These are phyloP conservation scores for Henckelia pumila DNA, from an alignment of 257 asterid genomes.

Conservation along the genomic window DNA sequence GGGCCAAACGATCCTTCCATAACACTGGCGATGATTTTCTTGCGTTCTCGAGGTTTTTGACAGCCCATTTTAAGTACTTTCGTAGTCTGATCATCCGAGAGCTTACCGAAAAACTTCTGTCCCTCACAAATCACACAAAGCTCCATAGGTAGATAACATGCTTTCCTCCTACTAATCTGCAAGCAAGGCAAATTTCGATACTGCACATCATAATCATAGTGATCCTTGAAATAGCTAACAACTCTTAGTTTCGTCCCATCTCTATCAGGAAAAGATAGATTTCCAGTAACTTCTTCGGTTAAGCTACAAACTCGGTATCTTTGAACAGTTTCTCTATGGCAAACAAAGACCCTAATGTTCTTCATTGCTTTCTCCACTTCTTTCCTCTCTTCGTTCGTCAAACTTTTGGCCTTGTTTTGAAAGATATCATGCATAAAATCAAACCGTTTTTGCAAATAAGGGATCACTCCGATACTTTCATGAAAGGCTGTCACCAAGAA, in stretches of 20 bases:
- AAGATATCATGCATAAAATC: slow-evolving; percentile 55
- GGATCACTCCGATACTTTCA: slow-evolving; percentile 84
- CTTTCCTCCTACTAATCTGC: slow-evolving; percentile 82
- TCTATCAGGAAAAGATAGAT: slow-evolving; percentile 71
- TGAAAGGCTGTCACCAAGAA: slow-evolving; percentile 92
- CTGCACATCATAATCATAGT: slow-evolving; percentile 70
- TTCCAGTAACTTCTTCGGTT: slow-evolving; percentile 63
- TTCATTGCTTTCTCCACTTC: slow-evolving; percentile 74
- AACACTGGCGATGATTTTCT: slow-evolving; percentile 61
- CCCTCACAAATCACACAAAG: slow-evolving; percentile 96
- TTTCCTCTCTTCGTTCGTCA: slow-evolving; percentile 55
- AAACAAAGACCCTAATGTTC: slow-evolving; percentile 82
- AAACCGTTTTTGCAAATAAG: slow-evolving; percentile 68
- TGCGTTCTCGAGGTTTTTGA: slow-evolving; percentile 72
- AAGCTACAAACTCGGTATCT: slow-evolving; percentile 70
- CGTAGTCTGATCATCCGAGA: slow-evolving; percentile 89
- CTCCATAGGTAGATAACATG: slow-evolving; percentile 95
- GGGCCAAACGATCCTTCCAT: slow-evolving; percentile 94
- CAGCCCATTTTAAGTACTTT: slow-evolving; percentile 85
- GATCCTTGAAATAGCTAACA: slow-evolving; percentile 73
- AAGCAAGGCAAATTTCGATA: slow-evolving; percentile 79
- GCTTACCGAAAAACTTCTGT: slow-evolving; percentile 93
- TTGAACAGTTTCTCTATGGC: slow-evolving; percentile 82
- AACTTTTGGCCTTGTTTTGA: slow-evolving; percentile 36
- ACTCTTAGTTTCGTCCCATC: slow-evolving; percentile 61